A percentile compares a stretch with the other conserved stretches of the same genome.
Conservation (phyloP, 805 yeast genomes). For the Peterozyma xylosa region DNA sequence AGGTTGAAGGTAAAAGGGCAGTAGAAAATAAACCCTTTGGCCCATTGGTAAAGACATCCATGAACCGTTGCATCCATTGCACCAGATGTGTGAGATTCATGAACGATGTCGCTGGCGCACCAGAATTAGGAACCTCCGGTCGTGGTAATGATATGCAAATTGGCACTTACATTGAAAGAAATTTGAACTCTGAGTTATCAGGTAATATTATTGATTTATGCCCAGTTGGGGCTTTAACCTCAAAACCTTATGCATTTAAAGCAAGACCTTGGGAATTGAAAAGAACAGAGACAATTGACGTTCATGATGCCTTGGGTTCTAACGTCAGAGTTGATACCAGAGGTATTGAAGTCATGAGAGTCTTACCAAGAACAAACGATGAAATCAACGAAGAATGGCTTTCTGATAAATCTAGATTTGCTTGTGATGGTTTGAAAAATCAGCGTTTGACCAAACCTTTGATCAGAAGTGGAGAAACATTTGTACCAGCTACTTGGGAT, state of each 20-base stretch:
- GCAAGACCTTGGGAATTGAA: conserved; percentile 93
- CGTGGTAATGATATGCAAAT: conserved; percentile 91
- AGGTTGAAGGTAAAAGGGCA: conserved; percentile 79
- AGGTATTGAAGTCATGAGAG: conserved; percentile 83
- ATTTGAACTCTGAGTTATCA: conserved; percentile 75
- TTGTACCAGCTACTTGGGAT: conserved; percentile 79
- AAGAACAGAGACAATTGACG: conserved; percentile 82
- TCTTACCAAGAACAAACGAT: conserved; percentile 78
- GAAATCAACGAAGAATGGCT: conserved; percentile 90
- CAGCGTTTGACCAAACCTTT: conserved; percentile 82
- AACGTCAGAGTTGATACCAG: conserved; percentile 79
- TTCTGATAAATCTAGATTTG: conserved; percentile 79
- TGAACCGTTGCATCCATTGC: conserved; percentile 91
- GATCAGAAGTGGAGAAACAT: conserved; percentile 59
- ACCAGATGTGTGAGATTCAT: conserved; percentile 86
- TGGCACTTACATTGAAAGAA: conserved; percentile 82
- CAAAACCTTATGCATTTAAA: conserved; percentile 86
- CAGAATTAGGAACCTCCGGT: conserved; percentile 83
- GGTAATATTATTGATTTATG: conserved; percentile 85
- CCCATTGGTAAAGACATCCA: conserved; percentile 80
- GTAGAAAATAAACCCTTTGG: conserved; percentile 89
- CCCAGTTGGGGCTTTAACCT: conserved; percentile 88
- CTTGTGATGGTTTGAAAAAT: conserved; percentile 78
- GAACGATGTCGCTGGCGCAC: conserved; percentile 89
- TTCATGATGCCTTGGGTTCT: conserved; percentile 76